Conservation (phyloP, 805 yeast species). For the Wickerhamomyces chaumierensis region DNA sequence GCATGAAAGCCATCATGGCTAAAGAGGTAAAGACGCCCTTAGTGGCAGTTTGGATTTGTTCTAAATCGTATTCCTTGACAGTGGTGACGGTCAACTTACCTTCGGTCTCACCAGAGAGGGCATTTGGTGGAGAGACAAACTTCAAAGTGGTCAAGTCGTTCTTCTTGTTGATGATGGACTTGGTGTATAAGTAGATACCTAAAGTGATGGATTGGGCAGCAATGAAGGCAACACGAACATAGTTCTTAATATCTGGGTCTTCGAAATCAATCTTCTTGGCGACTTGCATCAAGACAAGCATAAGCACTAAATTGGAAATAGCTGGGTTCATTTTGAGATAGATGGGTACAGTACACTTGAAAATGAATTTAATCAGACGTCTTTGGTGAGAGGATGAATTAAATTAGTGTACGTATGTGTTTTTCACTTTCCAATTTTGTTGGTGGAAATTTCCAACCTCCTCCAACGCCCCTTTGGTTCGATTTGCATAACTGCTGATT, state of each 20-base stretch:
- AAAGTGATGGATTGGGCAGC: slow-evolving; percentile 57
- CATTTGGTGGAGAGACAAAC: slow-evolving; percentile 75
- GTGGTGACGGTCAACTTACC: slow-evolving; percentile 77
- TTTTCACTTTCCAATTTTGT: no score
- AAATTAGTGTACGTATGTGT: no score
- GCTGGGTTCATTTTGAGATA: slow-evolving; percentile 66
- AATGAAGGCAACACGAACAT: slow-evolving; percentile 64
- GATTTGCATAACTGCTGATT: no score
- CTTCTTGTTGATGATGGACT: slow-evolving; percentile 49
- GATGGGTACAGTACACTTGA: no score
- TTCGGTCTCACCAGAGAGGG: slow-evolving; percentile 68
- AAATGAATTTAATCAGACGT: no score
- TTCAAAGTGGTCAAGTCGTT: slow-evolving; percentile 89
- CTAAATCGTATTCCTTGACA: slow-evolving; percentile 86
- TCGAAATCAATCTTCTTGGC: slow-evolving; percentile 84
- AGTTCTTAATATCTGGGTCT: slow-evolving; percentile 60
- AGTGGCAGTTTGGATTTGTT: slow-evolving; percentile 70
- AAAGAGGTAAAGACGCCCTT: slow-evolving; percentile 79
- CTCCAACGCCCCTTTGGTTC: no score
- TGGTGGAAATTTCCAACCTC: no score
- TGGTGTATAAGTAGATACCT: slow-evolving; percentile 54
- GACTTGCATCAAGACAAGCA: slow-evolving; percentile 95
- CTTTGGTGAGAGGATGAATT: no score
- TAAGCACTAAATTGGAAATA: slow-evolving; percentile 71
- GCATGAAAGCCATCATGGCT: slow-evolving; percentile 99